Conservation (phyloP, 2,329 filamentous ascomycete genomes). For the Bipolaris oryzae region DNA sequence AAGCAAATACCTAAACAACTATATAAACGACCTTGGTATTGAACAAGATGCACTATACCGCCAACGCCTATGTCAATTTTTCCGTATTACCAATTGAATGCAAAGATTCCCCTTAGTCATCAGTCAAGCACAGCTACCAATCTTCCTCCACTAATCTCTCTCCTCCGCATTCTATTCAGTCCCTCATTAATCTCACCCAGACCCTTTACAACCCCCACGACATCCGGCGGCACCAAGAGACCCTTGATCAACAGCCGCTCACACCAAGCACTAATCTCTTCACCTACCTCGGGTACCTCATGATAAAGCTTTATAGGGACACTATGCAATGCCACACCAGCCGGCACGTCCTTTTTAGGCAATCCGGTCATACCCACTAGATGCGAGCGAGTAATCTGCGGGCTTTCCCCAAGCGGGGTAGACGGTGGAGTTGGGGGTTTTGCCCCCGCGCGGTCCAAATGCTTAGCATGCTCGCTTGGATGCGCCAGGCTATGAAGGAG, state of each 20-base stretch:
- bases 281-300: slow-evolving; percentile 67
- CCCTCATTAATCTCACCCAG: slow-evolving; percentile 71
- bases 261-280: slow-evolving; percentile 68
- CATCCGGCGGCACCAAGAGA: slow-evolving; percentile 64
- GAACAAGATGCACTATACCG: neutral
- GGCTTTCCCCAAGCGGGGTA: slow-evolving; percentile 28
- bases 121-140: slow-evolving; percentile 56
- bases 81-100: neutral
- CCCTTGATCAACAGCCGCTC: slow-evolving; percentile 66
- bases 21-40: neutral
- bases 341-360: slow-evolving; percentile 60
- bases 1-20: too few relatives aligned
- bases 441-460: slow-evolving; percentile 12
- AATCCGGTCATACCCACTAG: slow-evolving; percentile 71
- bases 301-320: slow-evolving; percentile 81
- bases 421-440: slow-evolving; percentile 37
- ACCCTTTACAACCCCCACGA: slow-evolving; percentile 68
- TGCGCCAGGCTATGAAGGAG: slow-evolving; percentile 60
- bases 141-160: slow-evolving; percentile 70
- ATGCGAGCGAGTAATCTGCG: slow-evolving; percentile 54
- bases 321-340: slow-evolving; percentile 63
- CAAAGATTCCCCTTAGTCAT: neutral
- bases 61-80: neutral
- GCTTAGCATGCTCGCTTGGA: slow-evolving; percentile 19
- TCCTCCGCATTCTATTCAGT: slow-evolving; percentile 68